Conservation (phyloP, 2,329 filamentous ascomycete genomes). For the Colletotrichum lindemuthianum region DNA sequence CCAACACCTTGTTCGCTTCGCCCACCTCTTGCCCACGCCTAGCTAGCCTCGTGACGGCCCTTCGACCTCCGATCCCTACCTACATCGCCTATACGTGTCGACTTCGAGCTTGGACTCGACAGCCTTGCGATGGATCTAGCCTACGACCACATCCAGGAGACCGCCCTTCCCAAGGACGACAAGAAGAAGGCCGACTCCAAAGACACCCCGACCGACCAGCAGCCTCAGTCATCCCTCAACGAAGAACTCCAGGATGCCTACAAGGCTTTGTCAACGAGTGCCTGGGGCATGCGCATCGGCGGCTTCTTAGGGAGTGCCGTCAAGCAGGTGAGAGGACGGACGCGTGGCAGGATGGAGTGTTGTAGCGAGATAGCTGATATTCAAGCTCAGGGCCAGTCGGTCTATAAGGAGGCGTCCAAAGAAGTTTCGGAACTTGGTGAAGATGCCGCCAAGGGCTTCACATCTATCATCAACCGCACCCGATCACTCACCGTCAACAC, state of each 20-base stretch:
- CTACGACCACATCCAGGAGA: constrained; percentile 96
- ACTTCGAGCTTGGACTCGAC: constrained; percentile 5
- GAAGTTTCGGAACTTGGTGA: constrained; percentile 83
- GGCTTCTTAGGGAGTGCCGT: constrained; percentile 92
- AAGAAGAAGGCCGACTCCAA: constrained; percentile 51
- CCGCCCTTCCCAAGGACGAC: constrained; percentile 71
- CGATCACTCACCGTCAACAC: constrained; percentile 75
- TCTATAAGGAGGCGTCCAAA: constrained; percentile 86
- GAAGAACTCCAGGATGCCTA: constrained; percentile 94
- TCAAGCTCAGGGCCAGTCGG: constrained; percentile 75
- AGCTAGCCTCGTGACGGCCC: constrained; percentile 30
- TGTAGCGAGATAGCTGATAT: constrained; percentile 9
- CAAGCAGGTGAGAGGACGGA: constrained; percentile 74
- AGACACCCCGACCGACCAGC: constrained; percentile 50
- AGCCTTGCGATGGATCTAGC: constrained; percentile 82
- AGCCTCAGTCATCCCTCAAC: constrained; percentile 71
- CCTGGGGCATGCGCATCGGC: constrained; percentile 89
- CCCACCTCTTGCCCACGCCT: constrained; percentile 11
- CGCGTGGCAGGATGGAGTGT: not conserved
- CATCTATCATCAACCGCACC: constrained; percentile 76
- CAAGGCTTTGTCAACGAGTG: constrained; percentile 88
- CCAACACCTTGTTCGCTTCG: constrained; percentile 25
- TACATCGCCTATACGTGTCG: not conserved
- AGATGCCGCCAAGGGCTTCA: constrained; percentile 85
- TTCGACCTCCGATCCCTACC: not conserved